Percentiles rank a stretch among this genome's conserved stretches.
Conservation (phyloP, 1,284 basidiomycete species). For the Apiotrichum porosum region DNA sequence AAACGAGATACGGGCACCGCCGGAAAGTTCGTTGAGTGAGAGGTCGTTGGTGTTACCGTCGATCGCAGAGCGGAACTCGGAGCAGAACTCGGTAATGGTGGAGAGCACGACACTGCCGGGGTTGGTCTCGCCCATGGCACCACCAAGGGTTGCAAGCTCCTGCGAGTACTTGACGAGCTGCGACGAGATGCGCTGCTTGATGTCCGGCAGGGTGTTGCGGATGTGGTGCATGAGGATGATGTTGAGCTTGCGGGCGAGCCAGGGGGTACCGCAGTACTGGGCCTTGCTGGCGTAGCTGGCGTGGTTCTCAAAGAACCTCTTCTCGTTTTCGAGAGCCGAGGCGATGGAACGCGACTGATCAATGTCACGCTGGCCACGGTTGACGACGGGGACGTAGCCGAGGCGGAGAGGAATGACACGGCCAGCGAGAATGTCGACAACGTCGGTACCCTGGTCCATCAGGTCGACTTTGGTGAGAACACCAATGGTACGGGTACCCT, state of each 20-base stretch:
- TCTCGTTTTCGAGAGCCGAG: conserved; percentile 80
- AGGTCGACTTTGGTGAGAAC: conserved; percentile 96
- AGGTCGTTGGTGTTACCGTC: conserved; percentile 96
- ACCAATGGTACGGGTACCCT: conserved; percentile 91
- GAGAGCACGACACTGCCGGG: conserved; percentile 83
- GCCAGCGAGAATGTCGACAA: conserved; percentile 97
- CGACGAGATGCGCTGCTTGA: conserved; percentile 84
- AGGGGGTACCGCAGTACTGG: conserved; percentile 95
- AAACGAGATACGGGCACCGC: conserved; percentile 95
- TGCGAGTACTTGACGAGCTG: conserved; percentile 81
- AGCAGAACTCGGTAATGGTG: conserved; percentile 95
- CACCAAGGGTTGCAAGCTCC: conserved; percentile 82
- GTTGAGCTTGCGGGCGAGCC: conserved; percentile 94
- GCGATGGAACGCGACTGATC: conserved; percentile 79
- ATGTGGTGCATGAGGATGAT: conserved; percentile 99
- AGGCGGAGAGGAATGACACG: conserved; percentile 85
- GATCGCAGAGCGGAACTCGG: conserved; percentile 92
- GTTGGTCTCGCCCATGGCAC: conserved; percentile 75
- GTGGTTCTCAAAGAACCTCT: conserved; percentile 90
- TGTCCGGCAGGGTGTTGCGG: conserved; percentile 90
- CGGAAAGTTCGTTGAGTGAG: conserved; percentile 88
- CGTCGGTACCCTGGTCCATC: conserved; percentile 96
- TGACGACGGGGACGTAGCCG: conserved; percentile 95
- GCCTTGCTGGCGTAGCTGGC: conserved; percentile 86
- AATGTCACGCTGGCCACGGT: conserved; percentile 95